Conservation (phyloP, 2,329 filamentous ascomycete species). For the Tolypocladium endophyticum region DNA sequence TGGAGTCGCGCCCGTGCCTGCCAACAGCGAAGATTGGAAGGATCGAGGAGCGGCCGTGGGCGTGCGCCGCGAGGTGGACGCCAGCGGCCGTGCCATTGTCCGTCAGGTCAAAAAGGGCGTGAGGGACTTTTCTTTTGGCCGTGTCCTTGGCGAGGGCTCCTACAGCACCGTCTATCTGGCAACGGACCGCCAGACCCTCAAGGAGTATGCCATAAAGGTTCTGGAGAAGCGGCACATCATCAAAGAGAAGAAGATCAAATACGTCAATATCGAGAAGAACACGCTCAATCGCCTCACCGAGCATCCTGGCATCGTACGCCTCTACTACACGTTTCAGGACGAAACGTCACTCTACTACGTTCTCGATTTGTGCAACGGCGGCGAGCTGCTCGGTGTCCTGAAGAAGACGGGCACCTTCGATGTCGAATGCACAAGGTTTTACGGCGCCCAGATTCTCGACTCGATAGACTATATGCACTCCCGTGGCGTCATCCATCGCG, state of each 20-base stretch:
- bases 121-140: slow-evolving; percentile 89
- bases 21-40: slow-evolving; percentile 86
- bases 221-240: slow-evolving; percentile 98
- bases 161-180: slow-evolving; percentile 94
- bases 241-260: slow-evolving; percentile 99
- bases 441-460: slow-evolving; percentile 90
- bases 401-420: slow-evolving; percentile 95
- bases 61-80: slow-evolving; percentile 72
- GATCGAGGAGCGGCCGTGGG: slow-evolving; percentile 85
- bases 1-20: slow-evolving; percentile 30
- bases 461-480: slow-evolving; percentile 98
- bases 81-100: slow-evolving; percentile 69
- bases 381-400: slow-evolving; percentile 81
- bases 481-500: slow-evolving; percentile 88
- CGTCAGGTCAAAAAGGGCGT: slow-evolving; percentile 93
- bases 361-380: slow-evolving; percentile 82
- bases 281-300: slow-evolving; percentile 93
- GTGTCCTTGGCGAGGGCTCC: slow-evolving; percentile 85
- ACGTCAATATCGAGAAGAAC: slow-evolving; percentile 99
- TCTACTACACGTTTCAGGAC: slow-evolving; percentile 99
- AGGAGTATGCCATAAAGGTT: slow-evolving; percentile 97
- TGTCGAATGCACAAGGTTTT: slow-evolving; percentile 87
- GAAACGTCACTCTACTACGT: slow-evolving; percentile 95
- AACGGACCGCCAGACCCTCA: slow-evolving; percentile 84
- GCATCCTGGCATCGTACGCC: slow-evolving; percentile 87